Conservation (phyloP, 345 rosid species). For the Pugionium cornutum region DNA sequence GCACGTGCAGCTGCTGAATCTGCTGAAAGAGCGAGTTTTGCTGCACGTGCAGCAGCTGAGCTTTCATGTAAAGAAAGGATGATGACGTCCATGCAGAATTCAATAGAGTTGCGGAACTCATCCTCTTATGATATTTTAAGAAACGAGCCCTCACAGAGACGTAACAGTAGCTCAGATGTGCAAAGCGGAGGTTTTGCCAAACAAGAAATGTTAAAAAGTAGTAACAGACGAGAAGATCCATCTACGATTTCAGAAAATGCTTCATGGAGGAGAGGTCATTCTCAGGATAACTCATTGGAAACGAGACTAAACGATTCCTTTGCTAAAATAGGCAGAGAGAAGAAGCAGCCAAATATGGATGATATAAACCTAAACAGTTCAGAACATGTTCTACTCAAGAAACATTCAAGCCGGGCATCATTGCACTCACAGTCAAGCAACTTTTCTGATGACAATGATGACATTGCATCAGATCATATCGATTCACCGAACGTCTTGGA, state of each 20-base stretch:
- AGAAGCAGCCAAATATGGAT: constrained; percentile 47
- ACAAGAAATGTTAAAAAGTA: constrained; percentile 26
- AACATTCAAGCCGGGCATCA: constrained; percentile 48
- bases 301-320: constrained; percentile 31
- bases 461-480: constrained; percentile 37
- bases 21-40: constrained; percentile 94
- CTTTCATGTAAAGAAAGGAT: constrained; percentile 67
- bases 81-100: constrained; percentile 37
- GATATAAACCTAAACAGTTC: constrained; percentile 37
- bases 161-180: constrained; percentile 31
- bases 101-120: constrained; percentile 42
- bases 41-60: constrained; percentile 94
- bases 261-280: constrained; percentile 44
- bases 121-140: constrained; percentile 38
- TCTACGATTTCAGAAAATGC: constrained; percentile 21
- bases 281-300: constrained; percentile 48
- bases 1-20: constrained; percentile 97
- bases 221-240: constrained; percentile 22
- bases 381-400: constrained; percentile 38
- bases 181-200: constrained; percentile 31
- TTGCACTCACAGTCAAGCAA: constrained; percentile 46
- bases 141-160: constrained; percentile 30
- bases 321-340: constrained; percentile 36
- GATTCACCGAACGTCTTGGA: constrained; percentile 28
- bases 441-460: constrained; percentile 40